Evolutionary conservation across 106 monocot species (phyloP).

Genomic region (Dendrobium officinale): DNA sequence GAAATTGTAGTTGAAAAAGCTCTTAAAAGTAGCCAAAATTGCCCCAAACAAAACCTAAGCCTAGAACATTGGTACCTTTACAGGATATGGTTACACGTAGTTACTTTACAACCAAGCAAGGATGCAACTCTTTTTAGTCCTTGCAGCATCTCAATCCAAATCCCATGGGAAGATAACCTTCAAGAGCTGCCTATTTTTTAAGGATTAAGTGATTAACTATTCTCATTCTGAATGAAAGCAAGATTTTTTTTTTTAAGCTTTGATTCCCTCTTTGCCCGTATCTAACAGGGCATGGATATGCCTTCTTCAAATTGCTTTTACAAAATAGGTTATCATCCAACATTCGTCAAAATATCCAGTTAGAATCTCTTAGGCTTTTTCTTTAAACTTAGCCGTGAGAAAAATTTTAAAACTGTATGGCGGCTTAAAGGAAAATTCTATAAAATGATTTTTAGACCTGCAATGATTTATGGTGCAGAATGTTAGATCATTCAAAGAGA

Average conservation of each 20-base stretch:
- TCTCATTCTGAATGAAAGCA: not conserved
- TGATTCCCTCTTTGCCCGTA: not conserved
- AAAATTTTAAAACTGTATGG: too few relatives aligned
- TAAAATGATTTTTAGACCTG: too few relatives aligned
- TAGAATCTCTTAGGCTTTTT: not conserved
- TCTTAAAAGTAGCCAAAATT: too few relatives aligned
- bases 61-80: not conserved
- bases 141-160: constrained; percentile 1
- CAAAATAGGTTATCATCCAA: not conserved
- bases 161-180: not conserved
- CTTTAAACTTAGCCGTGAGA: not conserved
- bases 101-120: not conserved
- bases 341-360: not conserved
- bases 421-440: too few relatives aligned
- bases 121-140: not conserved
- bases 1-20: too few relatives aligned
- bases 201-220: constrained; percentile 1
- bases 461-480: too few relatives aligned
- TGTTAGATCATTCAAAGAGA: too few relatives aligned
- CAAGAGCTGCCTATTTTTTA: not conserved
- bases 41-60: not conserved
- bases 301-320: not conserved
- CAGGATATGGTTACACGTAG: not conserved
- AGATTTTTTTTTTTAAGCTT: not conserved
- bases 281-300: not conserved